Percentiles rank a stretch among this genome's conserved stretches.
These are phyloP conservation scores for Penicillium malachiteum DNA, from an alignment of 495 filamentous ascomycete species.

Conservation along the genomic window DNA sequence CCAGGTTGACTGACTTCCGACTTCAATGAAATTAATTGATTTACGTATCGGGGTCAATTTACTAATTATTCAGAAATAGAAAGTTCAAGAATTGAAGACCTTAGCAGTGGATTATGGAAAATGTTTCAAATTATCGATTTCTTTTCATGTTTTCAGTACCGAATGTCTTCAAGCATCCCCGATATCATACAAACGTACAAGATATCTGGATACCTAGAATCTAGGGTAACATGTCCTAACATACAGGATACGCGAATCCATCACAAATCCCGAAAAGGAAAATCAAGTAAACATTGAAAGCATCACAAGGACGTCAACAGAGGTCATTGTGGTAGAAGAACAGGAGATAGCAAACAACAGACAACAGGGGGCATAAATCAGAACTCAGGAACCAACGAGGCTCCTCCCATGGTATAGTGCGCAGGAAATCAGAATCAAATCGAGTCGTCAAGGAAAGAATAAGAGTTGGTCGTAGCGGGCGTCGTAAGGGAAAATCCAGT, in stretches of 20 bases:
- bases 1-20: no score
- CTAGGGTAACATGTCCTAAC: not conserved
- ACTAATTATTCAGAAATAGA: no score
- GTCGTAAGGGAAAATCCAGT: conserved; percentile 24
- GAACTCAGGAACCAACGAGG: conserved; percentile 12
- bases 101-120: not conserved
- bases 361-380: not conserved
- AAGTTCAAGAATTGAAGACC: no score
- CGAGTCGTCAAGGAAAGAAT: conserved; percentile 28
- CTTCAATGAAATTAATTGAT: no score
- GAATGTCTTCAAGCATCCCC: not conserved
- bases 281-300: not conserved
- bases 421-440: conserved; percentile 13
- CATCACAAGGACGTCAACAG: not conserved
- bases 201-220: not conserved
- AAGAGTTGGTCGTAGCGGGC: conserved; percentile 29
- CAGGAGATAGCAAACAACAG: not conserved
- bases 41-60: no score
- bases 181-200: not conserved
- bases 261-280: not conserved
- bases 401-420: conserved; percentile 33
- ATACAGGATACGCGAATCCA: not conserved
- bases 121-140: no score
- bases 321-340: no score
- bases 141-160: not conserved